Evolutionary conservation across 1,284 basidiomycete genomes (phyloP), one percentile per base, ranked within the genome.

Genomic region (Ustilago bromivora): DNA sequence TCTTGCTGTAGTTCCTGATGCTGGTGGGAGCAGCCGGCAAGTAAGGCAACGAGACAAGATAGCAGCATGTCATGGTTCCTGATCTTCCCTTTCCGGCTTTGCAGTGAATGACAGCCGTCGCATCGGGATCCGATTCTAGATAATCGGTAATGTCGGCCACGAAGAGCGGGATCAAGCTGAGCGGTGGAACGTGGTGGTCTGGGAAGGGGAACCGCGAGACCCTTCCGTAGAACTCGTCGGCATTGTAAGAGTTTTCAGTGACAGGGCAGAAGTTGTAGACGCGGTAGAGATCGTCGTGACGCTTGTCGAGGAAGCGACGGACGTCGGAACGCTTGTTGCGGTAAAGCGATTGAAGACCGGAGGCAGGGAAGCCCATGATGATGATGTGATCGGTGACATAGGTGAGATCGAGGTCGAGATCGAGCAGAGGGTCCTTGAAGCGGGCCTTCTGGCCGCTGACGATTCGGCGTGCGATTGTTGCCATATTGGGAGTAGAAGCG

Each of bases 171-270:
- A 96, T 89, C 59, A 94, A 88, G 1, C 91, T 90, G n/a, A 96
- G 87, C 0, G 94, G 94, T 7, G 94, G 94, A 2, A 92, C 92
- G 85, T 85, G 82, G 47, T 86, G 84, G 85, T 95, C 94, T 12
- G 94, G 94, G 79, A 94, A 95, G 0, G 94, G 94, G 82, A 92
- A 94, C 66, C 93, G 88, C 78, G 92, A 94, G 28, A 94, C 92
- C 36, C 92, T 88, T 9, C 82, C 82, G 53, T 85, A 82, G 80
- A 89, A 88, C 51, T 84, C 87, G 38, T 87, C 85, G 3, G 88
- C 81, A 19, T 88, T 87, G 81, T 89, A 89, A 19, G 84, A 82
- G 72, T 88, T 88, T 64, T 89, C 88, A 57, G 86, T 87, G 15
- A 72, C 69, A 1, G 84, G 84, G 32, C 84, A 84, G 51, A 96